Evolutionary conservation across 1,139 yeast species (phyloP).

Genomic region (Geotrichum phurueaensis): DNA sequence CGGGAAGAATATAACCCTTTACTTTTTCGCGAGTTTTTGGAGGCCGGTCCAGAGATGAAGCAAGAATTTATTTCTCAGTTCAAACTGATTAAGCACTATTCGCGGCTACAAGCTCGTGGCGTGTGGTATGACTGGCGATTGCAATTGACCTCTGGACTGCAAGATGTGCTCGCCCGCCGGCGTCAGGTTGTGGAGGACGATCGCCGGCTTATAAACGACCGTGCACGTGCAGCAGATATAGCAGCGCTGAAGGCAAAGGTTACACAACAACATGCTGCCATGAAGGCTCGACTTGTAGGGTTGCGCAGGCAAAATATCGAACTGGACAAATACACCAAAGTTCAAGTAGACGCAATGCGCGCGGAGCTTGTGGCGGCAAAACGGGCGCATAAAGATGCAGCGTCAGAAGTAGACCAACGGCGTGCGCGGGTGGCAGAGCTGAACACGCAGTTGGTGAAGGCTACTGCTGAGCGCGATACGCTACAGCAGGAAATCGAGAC

Average conservation of each 20-base stretch:
- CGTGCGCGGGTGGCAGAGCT: background rate
- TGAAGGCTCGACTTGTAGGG: conserved; percentile 8
- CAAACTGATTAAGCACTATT: conserved; percentile 45
- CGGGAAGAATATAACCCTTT: conserved; percentile 44
- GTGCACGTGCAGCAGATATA: background rate
- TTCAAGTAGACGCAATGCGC: conserved; percentile 4
- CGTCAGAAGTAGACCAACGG: background rate
- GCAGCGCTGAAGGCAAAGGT: background rate
- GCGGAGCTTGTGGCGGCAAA: background rate
- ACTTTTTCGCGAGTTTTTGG: conserved; percentile 45
- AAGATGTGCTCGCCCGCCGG: conserved; percentile 33
- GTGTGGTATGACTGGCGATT: conserved; percentile 57
- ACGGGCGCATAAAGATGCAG: background rate
- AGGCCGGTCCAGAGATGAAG: conserved; percentile 38
- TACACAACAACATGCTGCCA: background rate
- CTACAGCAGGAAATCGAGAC: background rate
- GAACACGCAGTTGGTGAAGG: background rate
- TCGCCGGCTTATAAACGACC: background rate
- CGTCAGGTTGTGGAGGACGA: conserved; percentile 9
- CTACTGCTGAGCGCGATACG: background rate
- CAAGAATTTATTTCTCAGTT: conserved; percentile 43
- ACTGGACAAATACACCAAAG: conserved; percentile 3
- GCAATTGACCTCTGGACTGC: conserved; percentile 43
- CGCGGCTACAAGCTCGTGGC: conserved; percentile 47
- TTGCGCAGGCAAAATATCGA: conserved; percentile 6